Percentiles rank a stretch among this genome's conserved stretches.
These are phyloP conservation scores for Coemansia sp. DNA, from an alignment of 192 early-diverging fungal species.

Conservation along the genomic window DNA sequence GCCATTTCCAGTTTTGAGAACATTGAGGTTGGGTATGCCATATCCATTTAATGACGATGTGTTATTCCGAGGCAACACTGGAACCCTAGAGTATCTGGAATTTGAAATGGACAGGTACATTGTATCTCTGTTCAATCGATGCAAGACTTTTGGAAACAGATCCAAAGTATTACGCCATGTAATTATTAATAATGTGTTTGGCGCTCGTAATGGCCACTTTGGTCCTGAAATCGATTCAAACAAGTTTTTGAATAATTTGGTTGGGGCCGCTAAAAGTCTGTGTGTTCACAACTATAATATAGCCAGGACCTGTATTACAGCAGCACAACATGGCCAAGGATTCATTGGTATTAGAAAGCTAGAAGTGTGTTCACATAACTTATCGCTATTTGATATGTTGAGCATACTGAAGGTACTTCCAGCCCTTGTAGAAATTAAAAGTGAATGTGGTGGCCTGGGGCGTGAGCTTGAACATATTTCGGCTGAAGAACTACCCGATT, in stretches of 20 bases:
- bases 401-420: not conserved
- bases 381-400: not conserved
- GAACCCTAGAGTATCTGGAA: constrained; percentile 1
- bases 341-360: not conserved
- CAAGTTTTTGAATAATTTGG: not conserved
- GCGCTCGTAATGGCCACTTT: not conserved
- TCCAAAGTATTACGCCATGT: not conserved
- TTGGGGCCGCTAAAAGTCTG: not conserved
- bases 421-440: not conserved
- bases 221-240: not conserved
- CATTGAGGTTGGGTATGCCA: not conserved
- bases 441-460: not conserved
- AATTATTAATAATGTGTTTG: not conserved
- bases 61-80: constrained; percentile 1
- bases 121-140: not conserved
- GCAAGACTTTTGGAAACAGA: not conserved
- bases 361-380: not conserved
- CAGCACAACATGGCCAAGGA: not conserved
- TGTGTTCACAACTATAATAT: not conserved
- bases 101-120: not conserved
- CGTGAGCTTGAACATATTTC: not conserved
- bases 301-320: not conserved
- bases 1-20: not conserved
- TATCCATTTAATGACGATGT: constrained; percentile 12
- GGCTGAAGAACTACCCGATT: not conserved